Evolutionary conservation across 2,329 filamentous ascomycete genomes (phyloP), one percentile per base, ranked within the genome.

Genomic region (Penicillium sp.): DNA sequence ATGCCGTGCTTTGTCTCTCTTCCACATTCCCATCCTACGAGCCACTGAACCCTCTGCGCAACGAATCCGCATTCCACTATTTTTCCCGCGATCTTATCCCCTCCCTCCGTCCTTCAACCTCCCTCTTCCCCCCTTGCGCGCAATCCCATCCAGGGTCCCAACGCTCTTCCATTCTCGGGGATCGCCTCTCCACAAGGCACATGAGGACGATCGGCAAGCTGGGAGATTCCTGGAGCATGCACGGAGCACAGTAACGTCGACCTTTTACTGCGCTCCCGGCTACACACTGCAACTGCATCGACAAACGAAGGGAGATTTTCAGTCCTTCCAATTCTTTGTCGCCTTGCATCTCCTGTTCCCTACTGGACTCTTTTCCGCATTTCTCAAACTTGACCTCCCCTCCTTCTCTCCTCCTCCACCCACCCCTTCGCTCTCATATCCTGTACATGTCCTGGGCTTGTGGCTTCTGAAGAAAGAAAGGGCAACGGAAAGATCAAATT

Each of bases 141-240:
- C 35, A 51, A 63, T 62, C 56, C 62, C 62, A 63, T 60, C 64
- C 58, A 60, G 63, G 60, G 66, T 62, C 58, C 56, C 53, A 62
- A 59, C 61, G 53, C 56, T 62, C 64, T 62, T 44, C 63, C 63
- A 60, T 63, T 62, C 59, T 62, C 62, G 57, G 60, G 55, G 51
- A 57, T 59, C 60, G 50, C 27, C 58, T 56, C 57, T 63, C 58
- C 58, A 65, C 56, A 60, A 58, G 58, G 63, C 67, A 64, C 61
- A 69, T 69, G 67, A 71, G 63, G 63, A 60, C 63, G 63, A 70
- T 67, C 64, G 64, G 63, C 68, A 62, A 58, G 56, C 59, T 67
- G 67, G 61, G 64, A 68, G 63, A 65, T 71, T 70, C 64, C 65
- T 69, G 65, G 67, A 68, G 69, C 67, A 72, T 72, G 70, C 69